Evolutionary conservation across 192 early-diverging fungal species (phyloP), one percentile per base, ranked within the genome.

Genomic region (Lunasporangiospora selenospora): DNA sequence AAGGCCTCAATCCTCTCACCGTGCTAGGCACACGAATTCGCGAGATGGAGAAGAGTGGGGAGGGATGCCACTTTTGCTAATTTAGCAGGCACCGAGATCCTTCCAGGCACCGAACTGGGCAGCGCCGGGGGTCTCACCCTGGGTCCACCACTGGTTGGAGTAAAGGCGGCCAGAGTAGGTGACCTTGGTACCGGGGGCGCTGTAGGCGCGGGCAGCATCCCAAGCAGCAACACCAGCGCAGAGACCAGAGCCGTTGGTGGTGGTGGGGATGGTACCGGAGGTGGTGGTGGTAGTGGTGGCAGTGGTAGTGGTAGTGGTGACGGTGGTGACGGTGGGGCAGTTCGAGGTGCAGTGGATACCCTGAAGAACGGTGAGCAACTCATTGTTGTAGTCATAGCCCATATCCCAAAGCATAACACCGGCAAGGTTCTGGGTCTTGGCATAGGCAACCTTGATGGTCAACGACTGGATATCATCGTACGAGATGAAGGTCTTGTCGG

Each of bases 401-500:
- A 75, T 62, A 9, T 79, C 77, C 87, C 88, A 89, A 11, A 84
- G 75, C 87, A 89, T 87, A 24, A 92, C 79, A 53, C 90, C 90
- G 48, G 78, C 81, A 37, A 93, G 67, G 7, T 61, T 70, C 36
- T 80, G 75, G 0, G 56, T 53, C 16, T 69, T 59, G 18, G 83
- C 85, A 69, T 80, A 78, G 3, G 83, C 77, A 9, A 89, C 82
- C 62, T 93, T 93, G 43, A 75, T 59, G 6, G 69, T 64, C 6
- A 92, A 32, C 3, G 89, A 91, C 31, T 78, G 62, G n/a, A 82
- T 77, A 58, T 93, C 92, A 54, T 93, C 92, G 61, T 92, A 93
- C 10, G 90, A 89, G 34, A 93, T 82, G 52, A 86, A 93, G 7
- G 82, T 78, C 34, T 86, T 85, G 58, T 77, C 80, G 8, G 77